These are phyloP conservation scores for Populus euphratica DNA, from an alignment of 345 rosid species.

Conservation along the genomic window DNA sequence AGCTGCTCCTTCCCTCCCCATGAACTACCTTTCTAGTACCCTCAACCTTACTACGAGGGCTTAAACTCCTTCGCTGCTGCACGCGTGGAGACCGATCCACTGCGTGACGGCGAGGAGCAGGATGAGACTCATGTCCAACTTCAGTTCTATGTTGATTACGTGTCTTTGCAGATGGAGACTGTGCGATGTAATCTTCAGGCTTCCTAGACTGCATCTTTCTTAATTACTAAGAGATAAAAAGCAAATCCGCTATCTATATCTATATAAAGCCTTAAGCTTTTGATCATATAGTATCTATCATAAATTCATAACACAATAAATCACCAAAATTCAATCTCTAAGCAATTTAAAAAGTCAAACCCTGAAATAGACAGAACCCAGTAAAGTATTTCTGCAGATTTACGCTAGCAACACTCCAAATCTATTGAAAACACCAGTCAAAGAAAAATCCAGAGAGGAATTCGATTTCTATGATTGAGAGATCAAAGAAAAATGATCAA, in stretches of 20 bases:
- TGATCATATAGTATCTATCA: constrained; percentile 2
- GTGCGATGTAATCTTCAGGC: constrained; percentile 25
- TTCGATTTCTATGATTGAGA: background rate
- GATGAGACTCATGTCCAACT: constrained; percentile 18
- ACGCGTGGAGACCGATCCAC: constrained; percentile 20
- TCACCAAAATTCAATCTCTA: background rate
- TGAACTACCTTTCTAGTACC: constrained; percentile 27
- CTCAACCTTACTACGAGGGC: constrained; percentile 32
- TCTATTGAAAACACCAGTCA: constrained; percentile 9
- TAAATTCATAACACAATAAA: background rate
- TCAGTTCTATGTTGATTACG: constrained; percentile 28
- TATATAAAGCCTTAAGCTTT: background rate
- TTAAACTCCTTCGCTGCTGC: constrained; percentile 35
- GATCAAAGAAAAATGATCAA: constrained; percentile 15
- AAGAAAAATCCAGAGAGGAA: constrained; percentile 17
- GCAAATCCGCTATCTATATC: background rate
- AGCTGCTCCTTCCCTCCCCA: constrained; percentile 26
- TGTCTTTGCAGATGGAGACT: constrained; percentile 30
- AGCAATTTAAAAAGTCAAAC: constrained; percentile 9
- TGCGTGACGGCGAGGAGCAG: constrained; percentile 17
- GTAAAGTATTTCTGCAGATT: background rate
- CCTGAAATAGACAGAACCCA: constrained; percentile 21
- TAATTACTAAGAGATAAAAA: constrained; percentile 4
- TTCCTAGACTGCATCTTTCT: constrained; percentile 48
- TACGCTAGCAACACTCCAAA: background rate